Conservation (phyloP, 2,329 filamentous ascomycete species). For the Thielaviopsis musarum region DNA sequence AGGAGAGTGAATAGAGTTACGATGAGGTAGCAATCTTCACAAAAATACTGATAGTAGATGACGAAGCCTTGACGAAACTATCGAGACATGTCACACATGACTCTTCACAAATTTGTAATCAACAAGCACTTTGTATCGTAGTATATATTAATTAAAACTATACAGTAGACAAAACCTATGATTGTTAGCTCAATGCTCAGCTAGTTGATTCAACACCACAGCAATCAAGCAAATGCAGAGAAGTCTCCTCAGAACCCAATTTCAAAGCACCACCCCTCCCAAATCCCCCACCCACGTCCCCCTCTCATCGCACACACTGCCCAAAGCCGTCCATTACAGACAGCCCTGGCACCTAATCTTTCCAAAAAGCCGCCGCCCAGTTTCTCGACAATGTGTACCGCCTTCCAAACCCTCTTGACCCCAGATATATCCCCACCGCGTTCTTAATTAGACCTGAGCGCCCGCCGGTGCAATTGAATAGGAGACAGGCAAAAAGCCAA, state of each 20-base stretch:
- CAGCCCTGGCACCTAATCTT: background rate
- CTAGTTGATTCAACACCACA: background rate
- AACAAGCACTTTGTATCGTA: too few relatives aligned
- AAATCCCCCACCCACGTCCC: conserved; percentile 15
- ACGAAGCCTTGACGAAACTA: too few relatives aligned
- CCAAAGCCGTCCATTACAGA: conserved; percentile 9
- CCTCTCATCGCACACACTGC: conserved; percentile 5
- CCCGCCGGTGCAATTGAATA: background rate
- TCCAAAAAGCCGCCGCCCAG: background rate
- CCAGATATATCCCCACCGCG: background rate
- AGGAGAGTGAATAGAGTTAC: too few relatives aligned
- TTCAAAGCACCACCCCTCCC: conserved; percentile 24
- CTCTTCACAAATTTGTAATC: too few relatives aligned
- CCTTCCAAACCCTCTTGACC: background rate
- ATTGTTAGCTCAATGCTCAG: background rate
- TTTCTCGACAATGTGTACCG: background rate
- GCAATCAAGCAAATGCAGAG: background rate
- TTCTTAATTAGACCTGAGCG: background rate
- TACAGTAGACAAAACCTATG: background rate
- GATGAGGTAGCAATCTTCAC: too few relatives aligned
- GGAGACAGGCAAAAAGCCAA: background rate
- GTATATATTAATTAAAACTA: too few relatives aligned
- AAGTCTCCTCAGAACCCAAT: conserved; percentile 22
- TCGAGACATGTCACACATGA: too few relatives aligned
- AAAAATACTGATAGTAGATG: too few relatives aligned